These are phyloP conservation scores for Epicoccum nigrum DNA, from an alignment of 2,329 filamentous ascomycete genomes.

Conservation along the genomic window DNA sequence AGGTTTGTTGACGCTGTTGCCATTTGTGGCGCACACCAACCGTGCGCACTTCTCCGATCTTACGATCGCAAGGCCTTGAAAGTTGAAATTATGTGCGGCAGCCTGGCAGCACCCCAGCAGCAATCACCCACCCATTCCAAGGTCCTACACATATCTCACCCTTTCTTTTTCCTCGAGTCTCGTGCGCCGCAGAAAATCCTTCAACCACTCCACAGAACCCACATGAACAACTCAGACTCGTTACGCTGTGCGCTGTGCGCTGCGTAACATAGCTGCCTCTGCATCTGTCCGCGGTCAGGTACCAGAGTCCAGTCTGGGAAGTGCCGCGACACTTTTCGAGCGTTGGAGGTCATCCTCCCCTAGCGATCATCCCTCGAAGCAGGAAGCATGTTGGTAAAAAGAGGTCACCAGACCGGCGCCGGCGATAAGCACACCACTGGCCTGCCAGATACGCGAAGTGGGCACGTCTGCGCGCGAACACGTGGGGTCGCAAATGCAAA, in stretches of 20 bases:
- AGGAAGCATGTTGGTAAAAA: neutral
- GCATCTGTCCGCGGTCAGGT: neutral
- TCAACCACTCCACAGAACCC: slow-evolving; percentile 4
- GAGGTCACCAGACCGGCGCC: slow-evolving; percentile 13
- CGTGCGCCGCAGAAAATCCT: slow-evolving; percentile 6
- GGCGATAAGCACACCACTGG: slow-evolving; percentile 10
- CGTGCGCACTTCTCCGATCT: slow-evolving; percentile 17
- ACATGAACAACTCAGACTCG: slow-evolving; percentile 13
- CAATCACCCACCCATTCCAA: slow-evolving; percentile 12
- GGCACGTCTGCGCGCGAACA: slow-evolving; percentile 19
- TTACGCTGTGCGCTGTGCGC: slow-evolving; percentile 16
- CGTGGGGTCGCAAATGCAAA: slow-evolving; percentile 15
- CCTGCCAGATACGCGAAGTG: slow-evolving; percentile 9
- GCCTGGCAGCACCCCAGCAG: slow-evolving; percentile 14
- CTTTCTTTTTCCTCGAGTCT: slow-evolving; percentile 12
- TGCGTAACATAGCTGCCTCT: slow-evolving; percentile 15
- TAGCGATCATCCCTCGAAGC: slow-evolving; percentile 8
- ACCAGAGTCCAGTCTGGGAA: slow-evolving; percentile 12
- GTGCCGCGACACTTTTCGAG: slow-evolving; percentile 1
- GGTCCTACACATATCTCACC: slow-evolving; percentile 4
- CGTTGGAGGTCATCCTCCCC: slow-evolving; percentile 1
- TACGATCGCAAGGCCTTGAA: slow-evolving; percentile 3
- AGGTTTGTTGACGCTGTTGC: slow-evolving; percentile 10
- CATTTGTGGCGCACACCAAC: slow-evolving; percentile 13
- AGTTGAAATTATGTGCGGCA: slow-evolving; percentile 13